Percentiles rank a stretch among this genome's conserved stretches.
These are phyloP conservation scores for Citrullus mucosospermus DNA, from an alignment of 306 rosid species.

Conservation along the genomic window DNA sequence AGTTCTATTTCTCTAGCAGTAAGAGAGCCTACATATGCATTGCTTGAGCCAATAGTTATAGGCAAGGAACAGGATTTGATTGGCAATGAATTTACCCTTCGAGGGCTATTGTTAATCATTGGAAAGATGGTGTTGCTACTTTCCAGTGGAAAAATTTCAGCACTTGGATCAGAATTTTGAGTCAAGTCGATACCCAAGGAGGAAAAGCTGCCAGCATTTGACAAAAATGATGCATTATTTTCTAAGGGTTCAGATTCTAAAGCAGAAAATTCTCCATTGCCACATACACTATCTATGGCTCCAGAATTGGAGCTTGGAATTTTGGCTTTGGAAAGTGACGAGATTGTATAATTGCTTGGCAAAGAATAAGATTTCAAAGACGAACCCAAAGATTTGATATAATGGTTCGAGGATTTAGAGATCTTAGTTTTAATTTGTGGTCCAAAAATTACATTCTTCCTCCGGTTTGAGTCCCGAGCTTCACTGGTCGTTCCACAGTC, in stretches of 20 bases:
- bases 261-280: constrained; percentile 9
- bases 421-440: constrained; percentile 41
- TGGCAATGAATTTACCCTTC: constrained; percentile 21
- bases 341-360: constrained; percentile 55
- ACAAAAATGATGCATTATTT: constrained; percentile 19
- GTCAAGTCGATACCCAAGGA: constrained; percentile 16
- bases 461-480: constrained; percentile 25
- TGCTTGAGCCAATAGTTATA: constrained; percentile 33
- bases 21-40: constrained; percentile 32
- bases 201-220: constrained; percentile 25
- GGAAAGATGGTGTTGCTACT: constrained; percentile 15
- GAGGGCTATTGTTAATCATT: constrained; percentile 13
- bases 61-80: constrained; percentile 51
- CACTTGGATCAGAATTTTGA: constrained; percentile 17
- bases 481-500: constrained; percentile 32
- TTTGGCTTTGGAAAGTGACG: constrained; percentile 27
- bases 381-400: constrained; percentile 25
- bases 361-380: constrained; percentile 44
- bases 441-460: constrained; percentile 61
- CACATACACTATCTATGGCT: constrained; percentile 17
- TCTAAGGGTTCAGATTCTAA: constrained; percentile 22
- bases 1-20: constrained; percentile 74
- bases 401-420: constrained; percentile 23
- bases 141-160: constrained; percentile 16
- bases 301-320: constrained; percentile 22